Evolutionary conservation across 768 basidiomycete species (phyloP), one percentile per base, ranked within the genome.

Genomic region (Erythrobasidium yunnanense): DNA sequence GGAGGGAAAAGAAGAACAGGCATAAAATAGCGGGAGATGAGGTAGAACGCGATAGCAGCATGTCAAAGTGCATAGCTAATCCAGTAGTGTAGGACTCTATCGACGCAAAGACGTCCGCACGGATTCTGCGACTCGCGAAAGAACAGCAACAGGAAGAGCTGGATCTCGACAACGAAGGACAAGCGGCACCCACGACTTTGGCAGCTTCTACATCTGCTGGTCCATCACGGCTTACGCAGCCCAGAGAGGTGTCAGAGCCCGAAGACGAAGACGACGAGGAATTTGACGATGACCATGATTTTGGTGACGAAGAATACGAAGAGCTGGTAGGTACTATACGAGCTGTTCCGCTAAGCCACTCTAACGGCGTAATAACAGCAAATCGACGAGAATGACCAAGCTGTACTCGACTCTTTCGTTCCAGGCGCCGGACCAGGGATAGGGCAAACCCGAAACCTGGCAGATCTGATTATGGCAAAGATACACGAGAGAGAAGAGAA

Each of bases 391-490:
- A 84, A 80, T 68, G 95, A 97, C 77, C 80, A 93, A 76, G 83
- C 86, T 70, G 83, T 90, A 0, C 79, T 99, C 34, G 91, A 96
- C 71, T 80, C 83, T 15, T 79, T 90, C 30, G 81, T 88, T 46
- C 90, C 90, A 38, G 77, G 83, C 15, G 88, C 85, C 76, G 70
- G 17, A n/a, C n/a, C n/a, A 66, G 70, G 52, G 70, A 65, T 2
- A 46, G 65, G n/a, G 54, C 62, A 3, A 70, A 46, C 60, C 1
- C 82, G 83, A 75, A 96, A 93, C 1, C 79, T 99, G 30, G 95
- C 95, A 30, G 95, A 99, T 75, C 80, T 97, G n/a, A 99, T 97
- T 66, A 89, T 99, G 74, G 82, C 87, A 25, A 96, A 96, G 78
- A 80, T 99, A 23, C 86, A 92, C 66, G 82, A 80, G 65, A 81